Evolutionary conservation across 2,329 filamentous ascomycete genomes (phyloP).

Genomic region (Apiospora aurea): DNA sequence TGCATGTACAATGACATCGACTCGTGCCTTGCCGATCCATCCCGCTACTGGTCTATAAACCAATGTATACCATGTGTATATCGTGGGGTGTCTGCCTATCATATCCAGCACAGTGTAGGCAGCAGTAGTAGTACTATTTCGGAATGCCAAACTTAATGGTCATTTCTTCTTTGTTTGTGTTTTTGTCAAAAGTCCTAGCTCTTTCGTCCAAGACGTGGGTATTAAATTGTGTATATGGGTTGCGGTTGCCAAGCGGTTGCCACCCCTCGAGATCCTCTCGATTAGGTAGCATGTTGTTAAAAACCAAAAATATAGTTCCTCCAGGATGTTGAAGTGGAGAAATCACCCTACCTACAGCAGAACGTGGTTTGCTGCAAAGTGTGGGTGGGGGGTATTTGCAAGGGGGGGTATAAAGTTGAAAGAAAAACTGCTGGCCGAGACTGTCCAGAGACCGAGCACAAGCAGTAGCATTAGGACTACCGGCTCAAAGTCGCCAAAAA

Average conservation of each 20-base stretch:
- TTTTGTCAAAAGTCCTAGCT: background rate
- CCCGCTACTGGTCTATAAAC: constrained; percentile 12
- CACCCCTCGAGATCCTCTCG: background rate
- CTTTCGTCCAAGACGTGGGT: constrained; percentile 17
- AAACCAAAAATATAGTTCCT: constrained; percentile 20
- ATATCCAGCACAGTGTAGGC: constrained; percentile 21
- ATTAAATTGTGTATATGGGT: constrained; percentile 24
- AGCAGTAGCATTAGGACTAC: constrained; percentile 31
- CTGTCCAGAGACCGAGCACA: constrained; percentile 37
- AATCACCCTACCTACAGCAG: constrained; percentile 28
- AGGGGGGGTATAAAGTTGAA: constrained; percentile 29
- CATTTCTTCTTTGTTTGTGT: constrained; percentile 22
- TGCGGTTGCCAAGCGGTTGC: constrained; percentile 6
- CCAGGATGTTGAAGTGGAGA: constrained; percentile 30
- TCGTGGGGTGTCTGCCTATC: constrained; percentile 11
- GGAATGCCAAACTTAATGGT: constrained; percentile 12
- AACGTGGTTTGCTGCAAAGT: constrained; percentile 18
- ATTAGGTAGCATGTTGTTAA: background rate
- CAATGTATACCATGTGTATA: background rate
- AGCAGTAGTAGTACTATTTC: background rate
- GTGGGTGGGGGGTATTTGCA: constrained; percentile 25
- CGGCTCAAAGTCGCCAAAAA: constrained; percentile 35
- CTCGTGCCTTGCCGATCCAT: constrained; percentile 11
- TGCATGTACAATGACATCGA: constrained; percentile 13
- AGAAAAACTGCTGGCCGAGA: constrained; percentile 25